Base-by-base conservation (phyloP, 768 basidiomycete genomes). In the Fibroporia radiculosa region DNA sequence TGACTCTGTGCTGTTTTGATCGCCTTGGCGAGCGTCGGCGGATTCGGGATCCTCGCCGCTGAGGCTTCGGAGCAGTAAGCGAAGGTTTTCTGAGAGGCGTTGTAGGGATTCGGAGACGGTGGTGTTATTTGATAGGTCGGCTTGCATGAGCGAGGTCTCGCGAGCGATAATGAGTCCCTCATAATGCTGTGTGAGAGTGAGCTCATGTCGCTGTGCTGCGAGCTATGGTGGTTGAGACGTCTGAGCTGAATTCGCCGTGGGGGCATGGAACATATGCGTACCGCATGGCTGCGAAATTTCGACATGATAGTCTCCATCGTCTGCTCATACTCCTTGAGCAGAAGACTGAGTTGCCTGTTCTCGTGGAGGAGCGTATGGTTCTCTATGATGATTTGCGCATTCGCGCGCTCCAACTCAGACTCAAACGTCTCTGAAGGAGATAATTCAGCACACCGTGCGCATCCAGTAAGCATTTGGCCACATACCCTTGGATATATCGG, bases 301-400 rank as follows among this genome's bases (percentile, higher is more conserved):
- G 80, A 68, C 96, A 99, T 98, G 60, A 98, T 88, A 23, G 82
- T 93, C 56, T 97, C 93, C 71, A 99, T 75, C 3, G 93, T 96
- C 43, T 72, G 71, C 62, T 98, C 93, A 60, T 98, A 95, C 63
- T 99, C 96, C 58, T 93, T 93, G 45, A 98, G 70, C 22, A 99
- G 71, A 22, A 78, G 55, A 52, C 83, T 84, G 24, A 98, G 74
- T 59, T 98, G 95, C 62, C 89, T 93, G 70, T 99, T 98, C 66
- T 99, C 96, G 50, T 97, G 84, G 39, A 88, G 69, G 1, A 99
- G 68, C 0, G 82, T 76, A 57, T 96, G 93, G 61, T 98, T 98
- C 64, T 99, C 96, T 46, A 95, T 82, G 36, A 97, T 78, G 32
- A 91, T 77, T 52, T 87, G 83, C 6, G 95, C 89, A 58, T 92